phyloP scores from a whole-genome alignment of 139 green algal species.

The Asterochloris sp. region DNA sequence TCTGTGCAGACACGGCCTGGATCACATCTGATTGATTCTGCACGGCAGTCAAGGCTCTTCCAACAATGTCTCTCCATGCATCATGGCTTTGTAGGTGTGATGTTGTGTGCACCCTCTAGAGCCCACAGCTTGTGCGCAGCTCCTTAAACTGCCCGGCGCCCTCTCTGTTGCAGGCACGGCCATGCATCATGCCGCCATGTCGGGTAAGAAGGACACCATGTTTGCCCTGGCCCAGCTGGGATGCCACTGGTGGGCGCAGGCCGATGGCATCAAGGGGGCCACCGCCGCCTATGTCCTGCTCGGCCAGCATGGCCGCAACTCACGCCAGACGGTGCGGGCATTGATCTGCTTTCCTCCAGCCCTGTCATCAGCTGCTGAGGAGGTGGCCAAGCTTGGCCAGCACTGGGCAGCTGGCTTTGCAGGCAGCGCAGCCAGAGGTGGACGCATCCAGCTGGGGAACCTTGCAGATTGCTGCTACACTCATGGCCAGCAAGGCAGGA shows the following conservation, averaged over 20 bases:
- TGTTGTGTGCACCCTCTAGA: neutral
- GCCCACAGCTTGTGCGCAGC: no score
- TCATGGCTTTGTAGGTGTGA: neutral
- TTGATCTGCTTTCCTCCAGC: no score
- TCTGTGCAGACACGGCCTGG: no score
- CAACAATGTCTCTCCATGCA: neutral
- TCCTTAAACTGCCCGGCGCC: neutral
- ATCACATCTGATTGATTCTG: no score
- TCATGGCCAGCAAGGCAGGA: no score
- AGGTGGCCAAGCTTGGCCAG: no score
- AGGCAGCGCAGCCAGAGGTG: no score
- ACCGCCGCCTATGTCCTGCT: slow-evolving; percentile 62
- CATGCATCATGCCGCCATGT: slow-evolving; percentile 70
- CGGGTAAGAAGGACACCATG: slow-evolving; percentile 73
- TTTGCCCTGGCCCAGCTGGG: slow-evolving; percentile 53
- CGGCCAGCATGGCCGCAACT: slow-evolving; percentile 58
- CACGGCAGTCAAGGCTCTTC: no score
- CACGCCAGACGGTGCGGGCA: slow-evolving; percentile 42
- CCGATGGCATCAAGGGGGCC: slow-evolving; percentile 60
- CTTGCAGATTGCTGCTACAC: no score
- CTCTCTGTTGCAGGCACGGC: slow-evolving; percentile 37
- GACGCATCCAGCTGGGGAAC: no score
- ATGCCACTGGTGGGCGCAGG: slow-evolving; percentile 54
- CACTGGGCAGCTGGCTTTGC: no score
- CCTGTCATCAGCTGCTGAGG: no score